Evolutionary conservation across 2,329 filamentous ascomycete species (phyloP).

Genomic region (Bipolaris sorokiniana): DNA sequence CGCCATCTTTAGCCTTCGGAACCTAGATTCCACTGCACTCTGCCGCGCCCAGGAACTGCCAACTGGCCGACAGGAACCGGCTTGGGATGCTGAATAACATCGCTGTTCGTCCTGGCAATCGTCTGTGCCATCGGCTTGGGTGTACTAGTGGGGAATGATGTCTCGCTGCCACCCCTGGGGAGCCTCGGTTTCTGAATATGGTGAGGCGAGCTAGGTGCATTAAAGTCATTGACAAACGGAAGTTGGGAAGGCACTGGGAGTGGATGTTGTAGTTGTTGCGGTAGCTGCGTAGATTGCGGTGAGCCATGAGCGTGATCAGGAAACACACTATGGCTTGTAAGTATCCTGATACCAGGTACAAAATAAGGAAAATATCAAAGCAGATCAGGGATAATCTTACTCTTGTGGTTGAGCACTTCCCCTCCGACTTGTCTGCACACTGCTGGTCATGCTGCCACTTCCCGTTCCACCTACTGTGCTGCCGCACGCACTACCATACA

Average conservation of each 20-base stretch:
- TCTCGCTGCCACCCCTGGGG: slow-evolving; percentile 34
- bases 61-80: slow-evolving; percentile 32
- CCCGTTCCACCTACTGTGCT: slow-evolving; percentile 28
- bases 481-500: slow-evolving; percentile 26
- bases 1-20: slow-evolving; percentile 28
- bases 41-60: slow-evolving; percentile 23
- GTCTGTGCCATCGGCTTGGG: slow-evolving; percentile 17
- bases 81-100: slow-evolving; percentile 37
- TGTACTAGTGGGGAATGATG: slow-evolving; percentile 15
- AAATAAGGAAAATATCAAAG: not conserved
- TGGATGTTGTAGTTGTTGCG: slow-evolving; percentile 3
- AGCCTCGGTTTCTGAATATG: slow-evolving; percentile 28
- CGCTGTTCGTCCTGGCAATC: slow-evolving; percentile 35
- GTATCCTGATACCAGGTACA: not conserved
- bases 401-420: slow-evolving; percentile 37
- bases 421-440: slow-evolving; percentile 30
- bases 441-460: slow-evolving; percentile 31
- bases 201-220: slow-evolving; percentile 28
- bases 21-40: slow-evolving; percentile 46
- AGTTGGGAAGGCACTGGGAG: slow-evolving; percentile 1
- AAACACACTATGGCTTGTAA: slow-evolving; percentile 8
- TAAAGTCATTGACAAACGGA: slow-evolving; percentile 26
- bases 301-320: slow-evolving; percentile 10
- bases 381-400: slow-evolving; percentile 19
- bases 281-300: slow-evolving; percentile 6